Base-by-base conservation (phyloP, 176 grass and related monocot genomes). In the Raddia distichophylla region DNA sequence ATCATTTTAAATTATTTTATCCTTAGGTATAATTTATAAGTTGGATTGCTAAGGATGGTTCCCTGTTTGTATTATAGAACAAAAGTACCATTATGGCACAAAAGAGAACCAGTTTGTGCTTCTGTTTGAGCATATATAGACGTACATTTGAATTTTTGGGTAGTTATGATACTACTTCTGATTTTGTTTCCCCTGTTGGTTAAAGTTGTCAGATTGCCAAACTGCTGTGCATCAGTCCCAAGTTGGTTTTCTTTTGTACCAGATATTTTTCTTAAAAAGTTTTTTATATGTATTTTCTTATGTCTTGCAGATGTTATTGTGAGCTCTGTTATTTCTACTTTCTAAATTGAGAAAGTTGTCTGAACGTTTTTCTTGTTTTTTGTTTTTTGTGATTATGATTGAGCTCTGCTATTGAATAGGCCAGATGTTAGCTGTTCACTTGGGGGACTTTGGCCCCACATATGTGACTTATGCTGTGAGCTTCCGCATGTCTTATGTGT, bases 281-380 rank as follows among this genome's bases (percentile, higher is more conserved):
- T 70, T 59, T 70, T 59, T 57, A 43, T 34, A 17, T 50, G 1
- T 47, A 43, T 81, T 9, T n/a, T 54, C 53, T 68, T 59, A 33
- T 10, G 3, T 67, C 16, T 3, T 50, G 18, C 16, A 32, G 10
- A 46, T 73, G 2, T 54, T 83, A 3, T 5, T 55, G n/a, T 66
- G 73, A 60, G 45, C 33, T 62, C 69, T 60, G 33, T 68, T 80
- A 15, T 4, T 67, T 56, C 43, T 16, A 59, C 5, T 1, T 70
- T 34, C 47, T 27, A 59, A 70, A 56, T 60, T 18, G 15, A 81
- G 48, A 44, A 81, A 48, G 49, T 81, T 10, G 66, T 18, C 48
- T 14, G n/a, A 34, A 20, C 20, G 49, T 16, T 70, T 40, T 40
- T 40, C 37, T 40, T 40, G 0, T 27, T 27, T 27, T 27, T 27